Base-by-base conservation (phyloP, 805 yeast species). In the Candida orba region DNA sequence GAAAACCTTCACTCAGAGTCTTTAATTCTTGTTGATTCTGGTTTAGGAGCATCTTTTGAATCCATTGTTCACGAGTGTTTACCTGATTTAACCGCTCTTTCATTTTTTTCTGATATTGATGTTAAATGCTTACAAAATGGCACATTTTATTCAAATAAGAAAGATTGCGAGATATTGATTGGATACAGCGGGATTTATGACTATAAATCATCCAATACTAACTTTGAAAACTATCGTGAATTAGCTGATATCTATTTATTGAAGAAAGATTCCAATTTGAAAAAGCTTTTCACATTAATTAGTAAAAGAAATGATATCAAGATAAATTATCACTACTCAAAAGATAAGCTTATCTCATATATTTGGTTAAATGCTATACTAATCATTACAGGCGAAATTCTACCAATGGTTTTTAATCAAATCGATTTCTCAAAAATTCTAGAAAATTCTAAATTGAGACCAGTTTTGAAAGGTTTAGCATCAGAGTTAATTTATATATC, bases 41-140 rank as follows among this genome's bases (percentile, higher is more conserved):
- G 41, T 8, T 36, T 43, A 12, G 54, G 56, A 7, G 38, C 49
- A 4, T 37, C 43, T 13, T 41, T 45, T 22, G 56, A 52, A 39
- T 27, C 15, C 2, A 15, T 42, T 18, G 41, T 45, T 10, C 46
- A 47, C 37, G 44, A 42, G 29, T 12, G 34, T 18, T 6, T 44
- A 14, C 45, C 47, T 8, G 13, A 36, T 30, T 24, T 33, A 18
- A 39, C 37, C 3, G 41, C 38, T 7, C 39, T 42, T 4, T 31
- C 40, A 20, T 45, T 45, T 22, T 36, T 41, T 31, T 22, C 37
- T 23, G 47, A 37, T 40, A 38, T 38, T 23, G 43, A 36, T 30
- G 36, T 44, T 13, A 45, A 37, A 30, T 43, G 34, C 13, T 8
- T 33, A 12, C 39, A 31, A 1, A 7, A 38, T 29, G 33, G 32